phyloP scores from a whole-genome alignment of 139 green algal genomes.

The Closterium sp. region DNA sequence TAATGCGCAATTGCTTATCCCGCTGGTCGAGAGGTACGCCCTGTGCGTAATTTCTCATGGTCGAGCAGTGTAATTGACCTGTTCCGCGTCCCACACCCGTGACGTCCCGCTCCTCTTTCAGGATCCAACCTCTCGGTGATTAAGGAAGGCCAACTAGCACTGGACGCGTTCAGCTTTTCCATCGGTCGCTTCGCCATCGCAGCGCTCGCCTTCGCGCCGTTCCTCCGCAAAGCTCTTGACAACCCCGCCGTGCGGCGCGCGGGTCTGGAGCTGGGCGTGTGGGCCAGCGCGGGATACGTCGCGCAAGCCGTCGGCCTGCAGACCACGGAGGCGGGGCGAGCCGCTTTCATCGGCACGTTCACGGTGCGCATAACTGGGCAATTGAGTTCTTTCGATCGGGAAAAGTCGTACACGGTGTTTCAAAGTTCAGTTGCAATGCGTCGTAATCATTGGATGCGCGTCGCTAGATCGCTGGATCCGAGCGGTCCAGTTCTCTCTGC shows the following conservation, averaged over 20 bases:
- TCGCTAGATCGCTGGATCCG: not conserved
- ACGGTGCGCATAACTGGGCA: conserved; percentile 59
- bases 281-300: conserved; percentile 26
- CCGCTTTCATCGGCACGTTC: conserved; percentile 76
- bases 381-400: not conserved
- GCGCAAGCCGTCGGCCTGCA: conserved; percentile 67
- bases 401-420: not conserved
- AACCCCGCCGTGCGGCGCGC: not conserved
- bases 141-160: conserved; percentile 26
- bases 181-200: conserved; percentile 41
- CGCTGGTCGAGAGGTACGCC: too few relatives aligned
- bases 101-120: not conserved
- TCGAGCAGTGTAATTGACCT: not conserved
- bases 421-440: not conserved
- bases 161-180: conserved; percentile 26
- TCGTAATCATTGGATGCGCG: not conserved
- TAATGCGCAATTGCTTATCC: not conserved
- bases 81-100: not conserved
- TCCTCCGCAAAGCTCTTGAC: conserved; percentile 6
- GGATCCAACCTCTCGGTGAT: conserved; percentile 41
- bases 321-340: conserved; percentile 68
- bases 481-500: not conserved
- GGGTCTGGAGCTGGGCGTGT: conserved; percentile 42
- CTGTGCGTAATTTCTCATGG: too few relatives aligned
- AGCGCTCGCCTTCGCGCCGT: conserved; percentile 21